Conservation (phyloP, 371 early-diverging fungal genomes). For the Mortierella sp. region DNA sequence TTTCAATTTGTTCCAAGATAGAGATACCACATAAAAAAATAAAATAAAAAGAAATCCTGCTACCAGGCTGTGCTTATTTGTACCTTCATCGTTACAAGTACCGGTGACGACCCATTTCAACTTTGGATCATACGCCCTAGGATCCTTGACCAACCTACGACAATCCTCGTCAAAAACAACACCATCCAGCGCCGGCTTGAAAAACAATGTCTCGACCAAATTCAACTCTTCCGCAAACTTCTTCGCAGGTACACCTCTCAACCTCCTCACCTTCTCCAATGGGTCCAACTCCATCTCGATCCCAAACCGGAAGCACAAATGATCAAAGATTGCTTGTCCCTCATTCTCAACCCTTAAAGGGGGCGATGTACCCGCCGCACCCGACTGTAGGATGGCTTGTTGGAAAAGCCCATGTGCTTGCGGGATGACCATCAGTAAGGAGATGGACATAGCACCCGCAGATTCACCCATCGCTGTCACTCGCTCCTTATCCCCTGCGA, state of each 20-base stretch:
- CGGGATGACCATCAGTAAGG: slow-evolving; percentile 16
- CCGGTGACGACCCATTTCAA: slow-evolving; percentile 27
- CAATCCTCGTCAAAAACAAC: slow-evolving; percentile 17
- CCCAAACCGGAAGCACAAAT: slow-evolving; percentile 18
- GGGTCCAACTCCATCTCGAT: not conserved
- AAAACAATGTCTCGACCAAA: not conserved
- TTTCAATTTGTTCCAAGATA: no score
- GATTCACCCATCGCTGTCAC: slow-evolving; percentile 63
- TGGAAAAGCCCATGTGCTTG: slow-evolving; percentile 28
- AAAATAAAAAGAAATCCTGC: no score
- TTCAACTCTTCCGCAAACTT: slow-evolving; percentile 14
- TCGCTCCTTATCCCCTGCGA: slow-evolving; percentile 60
- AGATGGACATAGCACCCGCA: slow-evolving; percentile 59
- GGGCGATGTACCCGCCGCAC: not conserved
- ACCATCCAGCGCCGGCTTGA: slow-evolving; percentile 23
- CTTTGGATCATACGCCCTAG: not conserved
- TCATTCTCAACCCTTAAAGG: not conserved
- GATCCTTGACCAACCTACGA: not conserved
- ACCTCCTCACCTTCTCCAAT: slow-evolving; percentile 18
- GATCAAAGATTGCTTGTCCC: slow-evolving; percentile 27
- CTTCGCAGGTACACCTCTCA: slow-evolving; percentile 13
- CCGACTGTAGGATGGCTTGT: slow-evolving; percentile 46
- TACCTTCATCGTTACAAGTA: slow-evolving; percentile 24
- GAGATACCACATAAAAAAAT: no score
- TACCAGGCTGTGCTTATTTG: no score